Evolutionary conservation across 495 filamentous ascomycete species (phyloP).

Genomic region (Echria macrotheca): DNA sequence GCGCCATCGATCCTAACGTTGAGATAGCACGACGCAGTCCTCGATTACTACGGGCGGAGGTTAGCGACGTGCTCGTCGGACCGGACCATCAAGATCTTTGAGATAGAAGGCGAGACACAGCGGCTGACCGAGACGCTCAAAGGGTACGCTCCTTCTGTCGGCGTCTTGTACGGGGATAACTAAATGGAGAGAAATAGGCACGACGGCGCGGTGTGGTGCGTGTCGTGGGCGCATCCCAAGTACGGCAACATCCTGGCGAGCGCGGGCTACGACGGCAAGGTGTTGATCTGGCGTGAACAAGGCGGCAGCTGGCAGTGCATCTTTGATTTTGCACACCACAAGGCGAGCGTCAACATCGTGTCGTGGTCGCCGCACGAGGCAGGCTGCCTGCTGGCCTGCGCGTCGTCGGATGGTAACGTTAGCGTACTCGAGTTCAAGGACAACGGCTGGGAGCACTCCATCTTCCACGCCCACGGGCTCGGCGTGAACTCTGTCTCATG

Average conservation of each 20-base stretch:
- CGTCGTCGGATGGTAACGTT: slow-evolving; percentile 87
- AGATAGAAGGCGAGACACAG: slow-evolving; percentile 92
- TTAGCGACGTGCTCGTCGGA: slow-evolving; percentile 97
- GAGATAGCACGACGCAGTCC: slow-evolving; percentile 84
- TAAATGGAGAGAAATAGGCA: slow-evolving; percentile 70
- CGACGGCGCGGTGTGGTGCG: slow-evolving; percentile 93
- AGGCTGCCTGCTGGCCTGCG: slow-evolving; percentile 90
- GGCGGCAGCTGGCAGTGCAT: slow-evolving; percentile 68
- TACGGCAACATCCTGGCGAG: slow-evolving; percentile 96
- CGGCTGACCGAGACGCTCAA: slow-evolving; percentile 87
- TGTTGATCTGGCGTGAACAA: slow-evolving; percentile 96
- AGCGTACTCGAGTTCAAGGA: slow-evolving; percentile 94
- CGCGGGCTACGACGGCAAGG: slow-evolving; percentile 93
- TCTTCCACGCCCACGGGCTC: slow-evolving; percentile 85
- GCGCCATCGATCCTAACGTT: slow-evolving; percentile 8
- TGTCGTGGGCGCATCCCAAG: slow-evolving; percentile 97
- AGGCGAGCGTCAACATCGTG: slow-evolving; percentile 92
- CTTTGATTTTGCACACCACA: slow-evolving; percentile 86
- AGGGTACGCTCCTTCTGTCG: slow-evolving; percentile 58
- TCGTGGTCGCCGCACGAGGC: slow-evolving; percentile 95
- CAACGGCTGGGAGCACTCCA: slow-evolving; percentile 77
- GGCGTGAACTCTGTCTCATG: slow-evolving; percentile 94
- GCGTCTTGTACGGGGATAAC: too few relatives aligned
- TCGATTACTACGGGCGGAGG: slow-evolving; percentile 96
- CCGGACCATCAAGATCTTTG: slow-evolving; percentile 98